Evolutionary conservation across 2,329 filamentous ascomycete genomes (phyloP), one percentile per base, ranked within the genome.

Genomic region (Botrytis hyacinthi): DNA sequence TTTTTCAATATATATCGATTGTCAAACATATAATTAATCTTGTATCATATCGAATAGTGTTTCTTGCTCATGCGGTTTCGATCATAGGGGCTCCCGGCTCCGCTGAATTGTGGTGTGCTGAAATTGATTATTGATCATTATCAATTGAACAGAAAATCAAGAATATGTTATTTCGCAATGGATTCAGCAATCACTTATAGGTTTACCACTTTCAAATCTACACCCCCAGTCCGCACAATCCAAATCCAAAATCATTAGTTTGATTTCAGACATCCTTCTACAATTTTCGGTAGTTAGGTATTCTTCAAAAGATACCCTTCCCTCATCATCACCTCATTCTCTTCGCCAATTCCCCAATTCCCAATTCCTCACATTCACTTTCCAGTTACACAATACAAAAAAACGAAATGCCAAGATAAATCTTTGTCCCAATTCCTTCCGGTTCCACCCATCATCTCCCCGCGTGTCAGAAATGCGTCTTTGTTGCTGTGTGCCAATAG

Each of bases 101-200:
- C 3, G 22, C 9, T 51, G 26, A 12, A n/a, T 48, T 1, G 22
- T 48, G 46, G 46, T 18, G 12, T 48, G 26, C 9, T 8, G 22
- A 51, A 14, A 51, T 16, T n/a, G 48, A n/a, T n/a, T 5, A 54
- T 54, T 3, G 26, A n/a, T 54, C 26, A 14, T 16, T n/a, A 12
- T 16, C 3, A 7, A n/a, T 16, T 6, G 26, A n/a, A 54, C 5
- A 16, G 3, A 54, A 54, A 16, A 10, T 14, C 48, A 3, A 7
- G 2, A 3, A 7, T 7, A n/a, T 16, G 4, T n/a, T 54, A 16
- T 54, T 54, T 54, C 12, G 26, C 14, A n/a, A 16, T 16, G 3
- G 26, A 16, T n/a, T n/a, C 0, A 14, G 7, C 12, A 3, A 12
- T 54, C 26, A 7, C 0, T 14, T 3, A n/a, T n/a, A 54, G 12